Evolutionary conservation across 257 asterid genomes (phyloP), one percentile per base, ranked within the genome.

Genomic region (Osmanthus fragrans): DNA sequence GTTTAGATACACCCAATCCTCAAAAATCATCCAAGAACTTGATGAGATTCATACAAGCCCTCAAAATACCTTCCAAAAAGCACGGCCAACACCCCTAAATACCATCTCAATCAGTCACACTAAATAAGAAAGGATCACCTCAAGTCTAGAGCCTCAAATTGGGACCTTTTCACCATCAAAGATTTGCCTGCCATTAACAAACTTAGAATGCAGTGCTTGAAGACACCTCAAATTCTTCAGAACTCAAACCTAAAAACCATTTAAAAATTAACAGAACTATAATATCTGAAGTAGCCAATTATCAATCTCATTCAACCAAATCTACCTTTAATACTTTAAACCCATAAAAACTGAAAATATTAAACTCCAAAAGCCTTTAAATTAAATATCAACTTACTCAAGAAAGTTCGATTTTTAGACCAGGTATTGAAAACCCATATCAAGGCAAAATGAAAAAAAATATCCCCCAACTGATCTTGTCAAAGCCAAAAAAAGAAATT

Each of bases 341-440:
- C 37, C 32, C 73, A 65, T 5, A 7, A 42, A 27, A 65, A n/a
- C 27, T 36, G 32, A 58, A 56, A 21, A 70, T 69, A 39, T 23
- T 58, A 49, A 42, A 29, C 25, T 49, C 63, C 75, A 58, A 34
- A 39, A 34, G 40, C 47, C 58, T 32, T 63, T 33, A 54, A 76
- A 5, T 21, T 13, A 68, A 76, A 32, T 2, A 58, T 40, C 15
- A 73, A 76, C 49, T 54, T 9, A 72, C 34, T 66, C 23, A 42
- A 37, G 33, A 33, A 63, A 65, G 11, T 39, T 23, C 6, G 15
- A 73, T 64, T 79, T 73, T 79, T 51, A 70, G 69, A 45, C 5
- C 56, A 73, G 27, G 67, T 69, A 70, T n/a, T 7, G 64, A 73
- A 76, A 70, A 76, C 70, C 74, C 74, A 74, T 71, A 21, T 66